Evolutionary conservation across 805 yeast species (phyloP).

Genomic region (Cyberlindnera galapagoensis): DNA sequence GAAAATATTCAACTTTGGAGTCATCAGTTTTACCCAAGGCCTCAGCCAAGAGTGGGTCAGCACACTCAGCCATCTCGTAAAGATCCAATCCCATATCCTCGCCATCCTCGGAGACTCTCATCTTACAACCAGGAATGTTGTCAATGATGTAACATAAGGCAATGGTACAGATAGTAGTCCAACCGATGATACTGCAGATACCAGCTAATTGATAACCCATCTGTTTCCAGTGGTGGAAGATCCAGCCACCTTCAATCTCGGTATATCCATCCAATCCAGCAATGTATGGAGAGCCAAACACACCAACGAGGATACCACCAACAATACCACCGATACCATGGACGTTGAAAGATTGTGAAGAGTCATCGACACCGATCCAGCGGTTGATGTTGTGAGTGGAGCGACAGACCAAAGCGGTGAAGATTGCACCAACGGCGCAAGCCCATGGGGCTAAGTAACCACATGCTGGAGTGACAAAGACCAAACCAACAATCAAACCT

Average conservation of each 20-base stretch:
- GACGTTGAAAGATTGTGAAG: constrained; percentile 90
- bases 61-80: constrained; percentile 43
- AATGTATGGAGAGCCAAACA: constrained; percentile 81
- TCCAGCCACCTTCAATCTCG: constrained; percentile 88
- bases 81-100: constrained; percentile 48
- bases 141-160: constrained; percentile 41
- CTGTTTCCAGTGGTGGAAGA: constrained; percentile 85
- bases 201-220: constrained; percentile 84
- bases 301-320: constrained; percentile 78
- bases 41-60: constrained; percentile 28
- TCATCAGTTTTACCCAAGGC: constrained; percentile 1
- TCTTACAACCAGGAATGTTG: constrained; percentile 42
- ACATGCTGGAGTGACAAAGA: constrained; percentile 94
- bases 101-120: constrained; percentile 39
- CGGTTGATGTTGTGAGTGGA: constrained; percentile 79
- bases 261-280: constrained; percentile 85
- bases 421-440: constrained; percentile 72
- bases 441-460: constrained; percentile 95
- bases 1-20: constrained; percentile 13
- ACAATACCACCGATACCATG: constrained; percentile 95
- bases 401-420: constrained; percentile 79
- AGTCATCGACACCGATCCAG: constrained; percentile 76
- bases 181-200: constrained; percentile 29
- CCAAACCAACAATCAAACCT: constrained; percentile 91
- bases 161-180: constrained; percentile 40